These are phyloP conservation scores for Bauhinia variegata DNA, from an alignment of 306 rosid genomes.

Conservation along the genomic window DNA sequence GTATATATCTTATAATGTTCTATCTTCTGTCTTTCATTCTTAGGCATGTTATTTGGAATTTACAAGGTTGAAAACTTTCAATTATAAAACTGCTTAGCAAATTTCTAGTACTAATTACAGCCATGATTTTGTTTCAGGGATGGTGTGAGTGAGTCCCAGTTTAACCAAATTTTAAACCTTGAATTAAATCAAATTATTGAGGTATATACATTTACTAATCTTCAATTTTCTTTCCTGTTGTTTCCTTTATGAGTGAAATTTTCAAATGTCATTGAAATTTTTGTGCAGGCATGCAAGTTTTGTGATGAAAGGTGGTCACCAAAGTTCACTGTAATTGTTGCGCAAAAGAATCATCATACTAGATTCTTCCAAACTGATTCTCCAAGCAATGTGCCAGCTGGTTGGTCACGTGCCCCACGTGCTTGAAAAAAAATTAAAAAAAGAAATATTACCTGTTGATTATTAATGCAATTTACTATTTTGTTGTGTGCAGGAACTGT, in stretches of 20 bases:
- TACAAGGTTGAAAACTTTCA: background rate
- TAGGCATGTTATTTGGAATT: background rate
- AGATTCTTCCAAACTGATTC: conserved; percentile 37
- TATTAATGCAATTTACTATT: background rate
- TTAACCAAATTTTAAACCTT: conserved; percentile 44
- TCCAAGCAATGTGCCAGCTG: conserved; percentile 41
- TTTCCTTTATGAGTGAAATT: background rate
- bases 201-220: conserved; percentile 22
- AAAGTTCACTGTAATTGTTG: conserved; percentile 48
- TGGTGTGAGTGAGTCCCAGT: conserved; percentile 55
- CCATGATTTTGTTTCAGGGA: conserved; percentile 34
- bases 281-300: conserved; percentile 41
- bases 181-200: conserved; percentile 44
- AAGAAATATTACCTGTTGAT: background rate
- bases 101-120: background rate
- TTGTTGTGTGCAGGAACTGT: conserved; percentile 44
- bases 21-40: background rate
- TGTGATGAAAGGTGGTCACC: conserved; percentile 41
- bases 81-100: background rate
- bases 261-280: background rate
- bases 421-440: background rate
- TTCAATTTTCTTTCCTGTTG: background rate
- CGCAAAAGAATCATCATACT: conserved; percentile 50
- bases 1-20: conserved; percentile 19
- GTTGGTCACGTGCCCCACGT: conserved; percentile 14